Evolutionary conservation across 306 rosid genomes (phyloP).

Genomic region (Ormosia emarginata): DNA sequence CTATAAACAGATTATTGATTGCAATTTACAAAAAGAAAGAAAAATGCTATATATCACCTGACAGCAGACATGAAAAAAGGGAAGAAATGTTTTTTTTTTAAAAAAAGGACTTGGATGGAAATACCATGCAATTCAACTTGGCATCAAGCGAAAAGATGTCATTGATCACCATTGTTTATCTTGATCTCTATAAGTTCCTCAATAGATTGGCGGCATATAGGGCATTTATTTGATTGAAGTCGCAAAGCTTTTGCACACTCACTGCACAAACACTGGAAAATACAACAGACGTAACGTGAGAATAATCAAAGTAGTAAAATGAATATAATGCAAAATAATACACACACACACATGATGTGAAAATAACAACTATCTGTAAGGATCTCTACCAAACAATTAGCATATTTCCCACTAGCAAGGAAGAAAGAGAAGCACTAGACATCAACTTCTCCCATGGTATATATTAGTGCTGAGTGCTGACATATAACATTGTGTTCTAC

Average conservation of each 20-base stretch:
- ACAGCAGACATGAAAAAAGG: conserved; percentile 15
- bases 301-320: conserved; percentile 9
- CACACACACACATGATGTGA: background rate
- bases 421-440: background rate
- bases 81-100: background rate
- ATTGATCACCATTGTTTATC: conserved; percentile 49
- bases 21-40: conserved; percentile 32
- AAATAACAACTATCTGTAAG: background rate
- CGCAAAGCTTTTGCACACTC: conserved; percentile 85
- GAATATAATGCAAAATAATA: conserved; percentile 4
- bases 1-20: conserved; percentile 27
- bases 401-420: background rate
- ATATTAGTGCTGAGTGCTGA: background rate
- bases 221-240: conserved; percentile 81
- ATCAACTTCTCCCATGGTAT: background rate
- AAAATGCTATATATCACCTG: conserved; percentile 6
- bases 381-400: conserved; percentile 3
- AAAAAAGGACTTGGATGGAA: conserved; percentile 8
- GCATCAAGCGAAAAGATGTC: conserved; percentile 29
- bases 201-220: conserved; percentile 91
- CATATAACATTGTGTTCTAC: background rate
- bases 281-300: conserved; percentile 24
- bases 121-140: conserved; percentile 36
- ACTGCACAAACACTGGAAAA: conserved; percentile 86
- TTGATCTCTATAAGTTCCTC: conserved; percentile 86